Conservation (phyloP, 2,329 filamentous ascomycete species). For the Coniochaeta hoffmannii region DNA sequence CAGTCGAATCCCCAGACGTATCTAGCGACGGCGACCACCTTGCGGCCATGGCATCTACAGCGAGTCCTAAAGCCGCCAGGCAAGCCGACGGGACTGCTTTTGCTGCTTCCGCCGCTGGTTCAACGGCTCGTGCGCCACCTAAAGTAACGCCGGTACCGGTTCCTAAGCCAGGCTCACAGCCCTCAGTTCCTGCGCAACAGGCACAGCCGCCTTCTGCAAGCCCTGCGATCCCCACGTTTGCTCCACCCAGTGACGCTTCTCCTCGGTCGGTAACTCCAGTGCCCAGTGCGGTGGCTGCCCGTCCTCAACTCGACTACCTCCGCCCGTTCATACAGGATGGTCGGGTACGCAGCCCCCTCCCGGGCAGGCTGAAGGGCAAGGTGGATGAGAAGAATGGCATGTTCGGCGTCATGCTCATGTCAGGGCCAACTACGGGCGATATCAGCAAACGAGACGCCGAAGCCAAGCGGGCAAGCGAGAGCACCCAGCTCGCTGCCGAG, state of each 20-base stretch:
- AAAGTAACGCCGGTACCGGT: constrained; percentile 13
- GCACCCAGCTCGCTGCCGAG: constrained; percentile 50
- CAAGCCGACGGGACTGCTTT: not conserved
- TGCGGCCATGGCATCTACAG: not conserved
- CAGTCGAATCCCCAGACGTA: not conserved
- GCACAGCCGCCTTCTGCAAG: not conserved
- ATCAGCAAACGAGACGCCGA: constrained; percentile 43
- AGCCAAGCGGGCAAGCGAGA: constrained; percentile 55
- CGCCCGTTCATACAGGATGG: constrained; percentile 29
- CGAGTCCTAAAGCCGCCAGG: constrained; percentile 6
- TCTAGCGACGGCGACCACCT: not conserved
- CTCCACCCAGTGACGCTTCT: constrained; percentile 8
- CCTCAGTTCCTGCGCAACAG: not conserved
- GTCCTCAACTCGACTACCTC: not conserved
- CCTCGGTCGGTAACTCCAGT: constrained; percentile 6
- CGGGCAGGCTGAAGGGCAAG: constrained; percentile 54
- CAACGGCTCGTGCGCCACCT: not conserved
- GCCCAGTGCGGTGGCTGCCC: not conserved
- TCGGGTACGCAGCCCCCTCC: constrained; percentile 49
- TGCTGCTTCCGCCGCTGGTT: not conserved
- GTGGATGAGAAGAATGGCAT: constrained; percentile 50
- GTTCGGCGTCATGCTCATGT: constrained; percentile 58
- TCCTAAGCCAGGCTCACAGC: constrained; percentile 8
- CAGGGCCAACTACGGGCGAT: constrained; percentile 35
- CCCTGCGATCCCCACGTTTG: not conserved